phyloP scores from a whole-genome alignment of 495 filamentous ascomycete genomes.

The Friedmanniomyces simplex region DNA sequence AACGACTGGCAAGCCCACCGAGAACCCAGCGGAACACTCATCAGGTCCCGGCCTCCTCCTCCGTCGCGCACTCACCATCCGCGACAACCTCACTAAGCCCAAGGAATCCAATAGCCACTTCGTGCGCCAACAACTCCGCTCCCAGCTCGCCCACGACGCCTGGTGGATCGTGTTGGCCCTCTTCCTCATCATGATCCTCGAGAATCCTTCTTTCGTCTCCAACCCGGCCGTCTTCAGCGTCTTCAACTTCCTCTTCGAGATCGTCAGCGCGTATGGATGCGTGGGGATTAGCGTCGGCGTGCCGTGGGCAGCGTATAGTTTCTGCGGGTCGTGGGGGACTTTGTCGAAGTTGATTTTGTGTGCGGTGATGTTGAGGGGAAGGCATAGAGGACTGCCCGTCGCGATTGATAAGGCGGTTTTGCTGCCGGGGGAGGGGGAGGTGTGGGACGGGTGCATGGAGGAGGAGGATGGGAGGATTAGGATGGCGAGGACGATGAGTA shows the following conservation, averaged over 20 bases:
- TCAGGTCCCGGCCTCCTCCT: neutral
- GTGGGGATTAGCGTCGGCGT: slow-evolving; percentile 71
- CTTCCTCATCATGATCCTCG: slow-evolving; percentile 63
- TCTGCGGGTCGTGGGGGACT: slow-evolving; percentile 60
- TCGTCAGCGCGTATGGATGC: slow-evolving; percentile 68
- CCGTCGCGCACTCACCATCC: slow-evolving; percentile 16
- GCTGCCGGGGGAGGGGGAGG: slow-evolving; percentile 50
- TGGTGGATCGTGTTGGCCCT: slow-evolving; percentile 75
- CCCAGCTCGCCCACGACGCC: slow-evolving; percentile 74
- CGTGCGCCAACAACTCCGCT: slow-evolving; percentile 59
- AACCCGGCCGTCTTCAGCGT: slow-evolving; percentile 58
- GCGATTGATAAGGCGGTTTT: slow-evolving; percentile 71
- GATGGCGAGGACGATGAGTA: slow-evolving; percentile 29
- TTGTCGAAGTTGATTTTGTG: slow-evolving; percentile 68
- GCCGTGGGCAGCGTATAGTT: slow-evolving; percentile 56
- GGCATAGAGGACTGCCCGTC: slow-evolving; percentile 71
- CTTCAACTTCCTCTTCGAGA: slow-evolving; percentile 81
- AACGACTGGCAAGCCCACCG: slow-evolving; percentile 1
- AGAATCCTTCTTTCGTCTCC: slow-evolving; percentile 56
- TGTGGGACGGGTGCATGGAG: slow-evolving; percentile 34
- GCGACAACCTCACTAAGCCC: slow-evolving; percentile 14
- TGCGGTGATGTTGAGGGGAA: slow-evolving; percentile 65
- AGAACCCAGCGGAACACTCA: neutral
- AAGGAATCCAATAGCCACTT: slow-evolving; percentile 38
- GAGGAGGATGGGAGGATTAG: slow-evolving; percentile 50